phyloP scores from a whole-genome alignment of 1,139 yeast genomes.

The Magnusiomyces fungicola region DNA sequence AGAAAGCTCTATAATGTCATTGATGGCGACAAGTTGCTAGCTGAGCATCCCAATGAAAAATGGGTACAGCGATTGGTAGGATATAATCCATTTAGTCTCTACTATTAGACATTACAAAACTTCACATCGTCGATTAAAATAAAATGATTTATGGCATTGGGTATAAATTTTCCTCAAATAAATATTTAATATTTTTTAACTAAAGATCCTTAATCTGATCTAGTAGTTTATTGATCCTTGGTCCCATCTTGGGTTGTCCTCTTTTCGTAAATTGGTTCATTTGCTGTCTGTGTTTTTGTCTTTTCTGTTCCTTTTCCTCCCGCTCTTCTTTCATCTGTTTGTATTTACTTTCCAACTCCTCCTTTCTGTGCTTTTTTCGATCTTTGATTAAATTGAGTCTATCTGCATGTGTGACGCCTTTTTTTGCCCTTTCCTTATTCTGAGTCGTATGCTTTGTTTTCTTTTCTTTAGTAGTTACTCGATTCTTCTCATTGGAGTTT shows the following conservation, averaged over 20 bases:
- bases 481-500: not conserved
- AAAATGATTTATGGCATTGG: too few relatives aligned
- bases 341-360: conserved; percentile 15
- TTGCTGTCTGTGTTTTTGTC: conserved; percentile 45
- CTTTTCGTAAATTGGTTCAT: conserved; percentile 51
- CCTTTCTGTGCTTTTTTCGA: conserved; percentile 24
- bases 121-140: too few relatives aligned
- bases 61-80: too few relatives aligned
- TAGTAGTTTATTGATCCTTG: conserved; percentile 68
- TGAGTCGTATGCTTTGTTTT: conserved; percentile 13
- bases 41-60: not conserved
- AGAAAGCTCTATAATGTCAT: not conserved
- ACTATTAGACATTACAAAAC: too few relatives aligned
- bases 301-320: conserved; percentile 21
- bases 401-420: conserved; percentile 34
- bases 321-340: conserved; percentile 19
- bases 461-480: conserved; percentile 21
- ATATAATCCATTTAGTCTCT: too few relatives aligned
- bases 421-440: conserved; percentile 21
- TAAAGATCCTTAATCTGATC: conserved; percentile 54
- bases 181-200: too few relatives aligned
- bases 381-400: conserved; percentile 28
- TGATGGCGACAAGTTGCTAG: not conserved
- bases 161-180: too few relatives aligned
- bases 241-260: conserved; percentile 92